These are phyloP conservation scores for Nigrograna mackinnonii DNA, from an alignment of 2,329 filamentous ascomycete genomes.

Conservation along the genomic window DNA sequence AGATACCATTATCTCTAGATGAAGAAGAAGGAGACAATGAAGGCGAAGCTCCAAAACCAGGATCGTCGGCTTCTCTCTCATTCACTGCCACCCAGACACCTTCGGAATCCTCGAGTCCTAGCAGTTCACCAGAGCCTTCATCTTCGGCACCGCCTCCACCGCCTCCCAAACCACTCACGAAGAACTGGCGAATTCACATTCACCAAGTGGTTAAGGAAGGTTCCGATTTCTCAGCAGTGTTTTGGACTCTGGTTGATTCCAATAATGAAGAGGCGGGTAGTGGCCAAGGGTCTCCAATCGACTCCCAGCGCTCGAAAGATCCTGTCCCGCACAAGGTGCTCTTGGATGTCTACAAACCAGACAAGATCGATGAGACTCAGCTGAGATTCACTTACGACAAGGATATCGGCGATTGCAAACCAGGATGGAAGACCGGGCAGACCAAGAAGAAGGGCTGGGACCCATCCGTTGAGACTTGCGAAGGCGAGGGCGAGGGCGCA, in stretches of 20 bases:
- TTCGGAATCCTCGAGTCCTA: background rate
- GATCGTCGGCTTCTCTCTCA: background rate
- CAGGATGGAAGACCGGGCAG: background rate
- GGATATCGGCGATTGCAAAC: background rate
- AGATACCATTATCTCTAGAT: slow-evolving; percentile 25
- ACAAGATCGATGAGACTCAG: background rate
- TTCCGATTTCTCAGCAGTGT: background rate
- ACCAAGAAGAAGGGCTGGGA: background rate
- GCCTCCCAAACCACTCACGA: background rate
- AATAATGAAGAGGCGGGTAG: background rate
- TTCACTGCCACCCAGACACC: background rate
- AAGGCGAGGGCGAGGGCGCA: too few relatives aligned
- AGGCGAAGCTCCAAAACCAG: background rate
- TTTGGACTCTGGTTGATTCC: background rate
- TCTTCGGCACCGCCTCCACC: background rate
- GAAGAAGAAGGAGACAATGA: slow-evolving; percentile 33
- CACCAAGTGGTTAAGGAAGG: background rate
- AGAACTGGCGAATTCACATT: background rate
- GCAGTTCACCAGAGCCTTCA: background rate
- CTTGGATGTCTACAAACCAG: background rate
- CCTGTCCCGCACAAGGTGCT: background rate
- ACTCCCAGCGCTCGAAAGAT: too few relatives aligned
- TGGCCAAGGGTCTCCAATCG: background rate
- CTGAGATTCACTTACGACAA: background rate
- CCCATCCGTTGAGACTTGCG: too few relatives aligned